These are phyloP conservation scores for Handroanthus guayacan DNA, from an alignment of 257 asterid species.

Conservation along the genomic window DNA sequence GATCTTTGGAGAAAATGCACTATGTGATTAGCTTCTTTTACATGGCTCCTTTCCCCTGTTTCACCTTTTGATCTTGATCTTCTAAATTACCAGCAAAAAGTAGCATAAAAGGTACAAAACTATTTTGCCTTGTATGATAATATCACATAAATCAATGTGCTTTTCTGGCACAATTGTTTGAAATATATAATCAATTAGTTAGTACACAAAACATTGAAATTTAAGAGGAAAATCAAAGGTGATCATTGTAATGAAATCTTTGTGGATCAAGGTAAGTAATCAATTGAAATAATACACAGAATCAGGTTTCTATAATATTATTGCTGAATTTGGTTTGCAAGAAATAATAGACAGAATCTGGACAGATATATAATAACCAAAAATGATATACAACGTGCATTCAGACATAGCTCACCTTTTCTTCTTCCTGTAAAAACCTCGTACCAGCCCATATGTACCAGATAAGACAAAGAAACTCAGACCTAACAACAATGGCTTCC, in stretches of 20 bases:
- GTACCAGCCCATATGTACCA: conserved; percentile 27
- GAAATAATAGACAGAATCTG: conserved; percentile 33
- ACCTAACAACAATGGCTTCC: conserved; percentile 45
- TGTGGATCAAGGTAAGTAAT: background rate
- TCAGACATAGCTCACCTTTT: conserved; percentile 21
- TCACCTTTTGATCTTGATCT: conserved; percentile 7
- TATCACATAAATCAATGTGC: background rate
- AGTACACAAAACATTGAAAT: too few relatives aligned
- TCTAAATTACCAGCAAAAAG: too few relatives aligned
- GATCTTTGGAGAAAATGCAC: conserved; percentile 32
- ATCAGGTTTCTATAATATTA: background rate
- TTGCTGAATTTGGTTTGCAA: conserved; percentile 25
- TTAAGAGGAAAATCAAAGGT: background rate
- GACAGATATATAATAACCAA: conserved; percentile 29
- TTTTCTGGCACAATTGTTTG: background rate
- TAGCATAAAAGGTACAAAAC: too few relatives aligned
- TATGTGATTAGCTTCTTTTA: conserved; percentile 23
- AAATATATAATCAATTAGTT: too few relatives aligned
- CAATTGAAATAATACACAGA: background rate
- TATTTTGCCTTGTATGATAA: too few relatives aligned
- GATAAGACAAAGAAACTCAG: conserved; percentile 3
- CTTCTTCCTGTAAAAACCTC: conserved; percentile 3
- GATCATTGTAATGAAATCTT: background rate
- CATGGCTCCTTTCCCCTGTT: background rate
- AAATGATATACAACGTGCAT: conserved; percentile 31